Conservation (phyloP, 305 asterid genomes). For the Fraxinus velutina region DNA sequence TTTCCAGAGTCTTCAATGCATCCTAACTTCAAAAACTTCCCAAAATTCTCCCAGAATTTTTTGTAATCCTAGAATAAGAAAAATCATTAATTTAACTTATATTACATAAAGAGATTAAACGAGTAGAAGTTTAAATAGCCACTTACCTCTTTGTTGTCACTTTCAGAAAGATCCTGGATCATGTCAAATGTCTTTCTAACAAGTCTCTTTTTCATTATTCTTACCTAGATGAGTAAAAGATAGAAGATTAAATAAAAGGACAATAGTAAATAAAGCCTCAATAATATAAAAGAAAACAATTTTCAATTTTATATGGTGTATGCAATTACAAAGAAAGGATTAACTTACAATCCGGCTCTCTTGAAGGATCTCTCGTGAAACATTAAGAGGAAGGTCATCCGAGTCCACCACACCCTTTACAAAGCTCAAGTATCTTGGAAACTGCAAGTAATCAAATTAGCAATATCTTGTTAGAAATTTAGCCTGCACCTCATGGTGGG, state of each 20-base stretch:
- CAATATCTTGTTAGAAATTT: neutral
- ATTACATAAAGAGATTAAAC: neutral
- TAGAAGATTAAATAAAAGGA: neutral
- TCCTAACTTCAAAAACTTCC: constrained; percentile 86
- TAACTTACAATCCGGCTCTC: constrained; percentile 92
- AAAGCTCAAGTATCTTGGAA: constrained; percentile 96
- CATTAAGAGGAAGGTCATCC: constrained; percentile 93
- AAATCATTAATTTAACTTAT: constrained; percentile 4
- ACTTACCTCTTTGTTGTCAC: constrained; percentile 81
- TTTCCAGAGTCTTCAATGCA: constrained; percentile 96
- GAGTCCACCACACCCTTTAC: constrained; percentile 97
- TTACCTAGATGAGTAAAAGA: constrained; percentile 49
- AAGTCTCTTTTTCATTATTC: constrained; percentile 93
- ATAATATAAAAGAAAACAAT: neutral
- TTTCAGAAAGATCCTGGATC: constrained; percentile 95
- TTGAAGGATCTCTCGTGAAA: constrained; percentile 95
- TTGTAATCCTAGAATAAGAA: constrained; percentile 72
- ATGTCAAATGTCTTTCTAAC: constrained; percentile 96
- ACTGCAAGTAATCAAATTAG: constrained; percentile 46
- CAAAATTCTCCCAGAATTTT: constrained; percentile 94
- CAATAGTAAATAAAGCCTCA: neutral
- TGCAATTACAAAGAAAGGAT: neutral
- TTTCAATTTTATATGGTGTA: neutral
- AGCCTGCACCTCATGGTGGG: neutral
- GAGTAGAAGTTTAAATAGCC: neutral